Evolutionary conservation across 306 rosid genomes (phyloP).

Genomic region (Castanea crenata): DNA sequence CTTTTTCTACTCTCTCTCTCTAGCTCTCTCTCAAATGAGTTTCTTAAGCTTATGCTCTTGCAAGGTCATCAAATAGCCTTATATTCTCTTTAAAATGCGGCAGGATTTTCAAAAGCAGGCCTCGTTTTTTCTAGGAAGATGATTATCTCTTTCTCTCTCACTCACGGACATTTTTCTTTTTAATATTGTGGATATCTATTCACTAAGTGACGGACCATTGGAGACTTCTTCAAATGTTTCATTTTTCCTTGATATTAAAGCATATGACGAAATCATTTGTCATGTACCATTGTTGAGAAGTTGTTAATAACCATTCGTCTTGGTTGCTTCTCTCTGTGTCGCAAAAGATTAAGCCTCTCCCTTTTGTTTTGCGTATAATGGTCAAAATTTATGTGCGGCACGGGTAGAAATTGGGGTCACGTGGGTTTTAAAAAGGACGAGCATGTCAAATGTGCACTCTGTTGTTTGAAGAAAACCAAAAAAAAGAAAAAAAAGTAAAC

Average conservation of each 20-base stretch:
- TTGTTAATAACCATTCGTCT: slow-evolving; percentile 11
- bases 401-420: slow-evolving; percentile 16
- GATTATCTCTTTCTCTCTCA: too few relatives aligned
- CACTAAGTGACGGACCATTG: too few relatives aligned
- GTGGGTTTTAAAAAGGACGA: neutral
- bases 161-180: too few relatives aligned
- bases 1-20: too few relatives aligned
- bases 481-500: too few relatives aligned
- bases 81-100: neutral
- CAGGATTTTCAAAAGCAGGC: slow-evolving; percentile 23
- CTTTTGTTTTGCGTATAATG: neutral
- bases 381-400: slow-evolving; percentile 49
- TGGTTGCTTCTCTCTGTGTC: slow-evolving; percentile 30
- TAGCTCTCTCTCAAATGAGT: neutral
- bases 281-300: slow-evolving; percentile 7
- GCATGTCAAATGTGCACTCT: neutral
- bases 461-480: too few relatives aligned
- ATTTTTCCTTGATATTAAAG: neutral
- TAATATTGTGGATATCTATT: too few relatives aligned
- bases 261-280: neutral
- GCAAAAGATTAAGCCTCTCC: slow-evolving; percentile 22
- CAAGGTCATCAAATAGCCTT: neutral
- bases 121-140: neutral
- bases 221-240: too few relatives aligned
- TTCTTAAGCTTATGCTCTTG: slow-evolving; percentile 1